phyloP scores from a whole-genome alignment of 257 asterid genomes.

The Fraxinus excelsior region DNA sequence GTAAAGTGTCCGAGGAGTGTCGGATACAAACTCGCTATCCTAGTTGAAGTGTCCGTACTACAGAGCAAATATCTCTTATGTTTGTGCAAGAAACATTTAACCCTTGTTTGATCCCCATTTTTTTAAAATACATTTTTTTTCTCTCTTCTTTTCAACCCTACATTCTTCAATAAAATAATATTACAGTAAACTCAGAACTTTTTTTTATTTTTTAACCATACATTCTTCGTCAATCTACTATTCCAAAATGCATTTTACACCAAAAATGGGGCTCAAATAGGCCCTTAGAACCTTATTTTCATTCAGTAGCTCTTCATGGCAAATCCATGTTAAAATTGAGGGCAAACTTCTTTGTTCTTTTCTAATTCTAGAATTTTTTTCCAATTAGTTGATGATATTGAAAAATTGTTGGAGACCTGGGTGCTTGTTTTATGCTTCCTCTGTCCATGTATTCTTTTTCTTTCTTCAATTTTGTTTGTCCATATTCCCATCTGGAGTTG shows the following conservation, averaged over 20 bases:
- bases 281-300: not conserved
- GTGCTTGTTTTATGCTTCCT: constrained; percentile 11
- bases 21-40: too few species aligned
- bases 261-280: too few species aligned
- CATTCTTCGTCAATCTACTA: too few species aligned
- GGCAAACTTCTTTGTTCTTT: not conserved
- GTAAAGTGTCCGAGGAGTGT: too few species aligned
- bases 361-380: not conserved
- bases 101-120: too few species aligned
- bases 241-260: too few species aligned
- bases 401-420: constrained; percentile 5
- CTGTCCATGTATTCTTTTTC: not conserved
- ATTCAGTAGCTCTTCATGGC: not conserved
- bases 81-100: not conserved
- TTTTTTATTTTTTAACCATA: too few species aligned
- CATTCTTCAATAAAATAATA: too few species aligned
- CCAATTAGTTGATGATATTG: not conserved
- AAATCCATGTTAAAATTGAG: not conserved
- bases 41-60: too few species aligned
- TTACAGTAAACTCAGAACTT: too few species aligned
- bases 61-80: not conserved
- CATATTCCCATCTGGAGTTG: constrained; percentile 3
- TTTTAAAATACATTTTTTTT: too few species aligned
- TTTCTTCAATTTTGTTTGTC: constrained; percentile 3
- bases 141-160: too few species aligned